Evolutionary conservation across 352 stramenopile species (phyloP).

Genomic region (Pilasporangium apinafurcum): DNA sequence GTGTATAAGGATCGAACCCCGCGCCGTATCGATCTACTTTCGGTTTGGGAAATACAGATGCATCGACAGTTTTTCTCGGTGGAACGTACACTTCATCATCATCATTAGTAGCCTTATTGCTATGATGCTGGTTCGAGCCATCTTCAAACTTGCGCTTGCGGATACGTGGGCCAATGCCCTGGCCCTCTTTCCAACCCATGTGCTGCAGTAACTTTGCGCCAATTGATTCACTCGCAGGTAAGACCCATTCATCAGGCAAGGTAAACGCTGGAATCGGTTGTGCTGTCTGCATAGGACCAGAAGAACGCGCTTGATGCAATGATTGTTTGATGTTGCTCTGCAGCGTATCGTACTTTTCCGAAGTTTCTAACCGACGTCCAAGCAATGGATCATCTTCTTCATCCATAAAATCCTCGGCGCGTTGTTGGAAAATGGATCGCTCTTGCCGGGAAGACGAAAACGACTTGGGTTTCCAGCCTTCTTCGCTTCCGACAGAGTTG

Average conservation of each 20-base stretch:
- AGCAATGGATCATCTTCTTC: conserved; percentile 90
- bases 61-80: conserved; percentile 47
- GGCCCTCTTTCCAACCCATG: conserved; percentile 90
- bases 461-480: conserved; percentile 82
- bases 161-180: conserved; percentile 77
- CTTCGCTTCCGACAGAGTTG: conserved; percentile 89
- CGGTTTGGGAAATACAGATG: conserved; percentile 47
- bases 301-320: too few relatives aligned
- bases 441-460: conserved; percentile 77
- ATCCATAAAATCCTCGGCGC: conserved; percentile 92
- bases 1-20: conserved; percentile 69
- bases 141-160: conserved; percentile 35
- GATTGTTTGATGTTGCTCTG: too few relatives aligned
- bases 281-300: conserved; percentile 19
- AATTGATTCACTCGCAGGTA: conserved; percentile 70
- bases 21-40: conserved; percentile 75
- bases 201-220: conserved; percentile 73
- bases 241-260: conserved; percentile 70
- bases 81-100: conserved; percentile 45
- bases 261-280: conserved; percentile 26
- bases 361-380: conserved; percentile 67
- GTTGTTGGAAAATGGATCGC: conserved; percentile 35
- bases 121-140: conserved; percentile 2
- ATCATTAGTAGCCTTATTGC: conserved; percentile 18
- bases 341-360: conserved; percentile 56